Conservation (phyloP, 768 basidiomycete species). For the Agrocybe chaxingu region DNA sequence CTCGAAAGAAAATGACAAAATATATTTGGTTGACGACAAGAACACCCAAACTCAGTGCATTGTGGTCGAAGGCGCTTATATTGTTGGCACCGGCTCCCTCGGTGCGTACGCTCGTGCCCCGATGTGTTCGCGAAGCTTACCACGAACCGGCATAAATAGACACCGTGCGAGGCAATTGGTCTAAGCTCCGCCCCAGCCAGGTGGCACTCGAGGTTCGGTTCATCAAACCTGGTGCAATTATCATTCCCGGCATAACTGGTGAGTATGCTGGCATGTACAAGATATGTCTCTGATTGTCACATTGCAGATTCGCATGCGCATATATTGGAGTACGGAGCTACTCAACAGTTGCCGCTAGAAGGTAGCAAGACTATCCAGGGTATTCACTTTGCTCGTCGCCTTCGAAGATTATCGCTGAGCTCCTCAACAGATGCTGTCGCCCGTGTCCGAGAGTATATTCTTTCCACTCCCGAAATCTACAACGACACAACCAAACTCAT, state of each 20-base stretch:
- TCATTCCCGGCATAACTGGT: conserved; percentile 76
- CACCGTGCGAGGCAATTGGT: conserved; percentile 30
- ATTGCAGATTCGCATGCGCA: conserved; percentile 75
- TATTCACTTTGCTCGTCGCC: conserved; percentile 11
- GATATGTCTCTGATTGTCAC: background rate
- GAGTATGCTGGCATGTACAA: conserved; percentile 19
- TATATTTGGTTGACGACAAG: conserved; percentile 66
- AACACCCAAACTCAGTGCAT: conserved; percentile 60
- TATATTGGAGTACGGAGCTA: conserved; percentile 75
- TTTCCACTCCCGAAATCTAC: conserved; percentile 52
- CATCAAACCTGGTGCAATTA: conserved; percentile 52
- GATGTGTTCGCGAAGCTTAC: background rate
- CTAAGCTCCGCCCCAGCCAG: conserved; percentile 2
- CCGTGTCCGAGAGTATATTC: conserved; percentile 59
- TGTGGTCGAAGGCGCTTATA: conserved; percentile 46
- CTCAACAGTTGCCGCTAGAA: conserved; percentile 59
- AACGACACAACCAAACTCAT: conserved; percentile 60
- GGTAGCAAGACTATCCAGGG: conserved; percentile 59
- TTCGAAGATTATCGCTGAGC: no score
- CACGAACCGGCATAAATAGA: conserved; percentile 37
- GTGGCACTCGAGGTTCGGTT: conserved; percentile 34
- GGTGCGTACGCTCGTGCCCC: conserved; percentile 34
- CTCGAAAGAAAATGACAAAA: conserved; percentile 42
- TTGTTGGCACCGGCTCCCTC: conserved; percentile 53
- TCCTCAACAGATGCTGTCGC: conserved; percentile 51